Evolutionary conservation across 495 filamentous ascomycete species (phyloP).

Genomic region (Hypoxylon rickii): DNA sequence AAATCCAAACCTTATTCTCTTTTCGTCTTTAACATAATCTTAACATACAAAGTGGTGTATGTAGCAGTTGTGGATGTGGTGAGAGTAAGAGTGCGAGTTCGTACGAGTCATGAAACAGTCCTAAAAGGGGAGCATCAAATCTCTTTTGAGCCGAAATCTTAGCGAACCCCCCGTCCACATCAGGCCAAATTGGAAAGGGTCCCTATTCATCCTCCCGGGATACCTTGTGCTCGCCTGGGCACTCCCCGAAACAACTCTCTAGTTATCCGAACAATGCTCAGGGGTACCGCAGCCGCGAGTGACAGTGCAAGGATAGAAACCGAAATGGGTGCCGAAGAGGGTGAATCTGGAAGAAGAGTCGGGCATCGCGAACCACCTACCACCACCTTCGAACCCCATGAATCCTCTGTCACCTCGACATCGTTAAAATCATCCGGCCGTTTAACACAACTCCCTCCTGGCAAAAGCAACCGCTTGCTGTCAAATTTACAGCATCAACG

Average conservation of each 20-base stretch:
- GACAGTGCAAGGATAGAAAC: constrained; percentile 21
- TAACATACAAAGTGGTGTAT: background rate
- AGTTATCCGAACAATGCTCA: constrained; percentile 45
- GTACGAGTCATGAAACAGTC: constrained; percentile 3
- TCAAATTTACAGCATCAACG: constrained; percentile 43
- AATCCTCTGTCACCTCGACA: constrained; percentile 7
- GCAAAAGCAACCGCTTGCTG: constrained; percentile 29
- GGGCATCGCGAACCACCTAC: constrained; percentile 17
- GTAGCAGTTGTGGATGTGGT: background rate
- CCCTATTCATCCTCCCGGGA: constrained; percentile 1
- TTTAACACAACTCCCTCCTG: constrained; percentile 24
- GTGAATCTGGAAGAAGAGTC: constrained; percentile 11
- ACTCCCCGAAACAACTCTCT: constrained; percentile 48
- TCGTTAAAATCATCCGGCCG: constrained; percentile 18
- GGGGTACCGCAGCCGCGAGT: constrained; percentile 35
- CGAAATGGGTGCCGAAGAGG: constrained; percentile 4
- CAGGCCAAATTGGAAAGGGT: constrained; percentile 2
- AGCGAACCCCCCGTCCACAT: constrained; percentile 8
- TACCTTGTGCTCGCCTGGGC: constrained; percentile 27
- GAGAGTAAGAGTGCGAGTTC: background rate
- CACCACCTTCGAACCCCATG: constrained; percentile 26
- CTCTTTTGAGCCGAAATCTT: background rate
- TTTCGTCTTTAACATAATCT: background rate
- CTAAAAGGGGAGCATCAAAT: constrained; percentile 3
- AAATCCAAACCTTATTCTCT: no score